A percentile compares a stretch with the other conserved stretches of the same genome.
Conservation (phyloP, 1,139 yeast species). For the Diutina mesorugosa region DNA sequence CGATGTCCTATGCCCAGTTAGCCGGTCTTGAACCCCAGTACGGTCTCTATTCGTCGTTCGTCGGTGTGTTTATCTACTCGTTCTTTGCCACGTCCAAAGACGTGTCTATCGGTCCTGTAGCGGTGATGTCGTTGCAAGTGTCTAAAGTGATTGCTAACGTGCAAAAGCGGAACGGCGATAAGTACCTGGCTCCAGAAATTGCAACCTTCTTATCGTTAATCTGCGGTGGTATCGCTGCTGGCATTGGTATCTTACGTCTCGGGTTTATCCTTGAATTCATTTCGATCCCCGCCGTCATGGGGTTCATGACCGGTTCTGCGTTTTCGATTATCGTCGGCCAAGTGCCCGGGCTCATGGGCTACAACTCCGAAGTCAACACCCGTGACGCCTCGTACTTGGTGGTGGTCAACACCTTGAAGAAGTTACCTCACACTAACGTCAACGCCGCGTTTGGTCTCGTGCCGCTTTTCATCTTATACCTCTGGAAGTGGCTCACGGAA, state of each 20-base stretch:
- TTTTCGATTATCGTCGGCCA: constrained; percentile 73
- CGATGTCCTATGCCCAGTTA: constrained; percentile 87
- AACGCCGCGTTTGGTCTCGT: constrained; percentile 89
- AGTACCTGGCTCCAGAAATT: constrained; percentile 47
- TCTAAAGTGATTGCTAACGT: constrained; percentile 66
- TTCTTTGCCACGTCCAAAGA: constrained; percentile 92
- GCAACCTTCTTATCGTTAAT: constrained; percentile 72
- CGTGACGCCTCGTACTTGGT: constrained; percentile 60
- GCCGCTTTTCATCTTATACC: constrained; percentile 53
- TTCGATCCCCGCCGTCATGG: constrained; percentile 86
- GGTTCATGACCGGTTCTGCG: constrained; percentile 94
- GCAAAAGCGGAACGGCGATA: constrained; percentile 24
- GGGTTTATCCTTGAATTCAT: constrained; percentile 86
- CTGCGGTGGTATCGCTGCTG: constrained; percentile 78
- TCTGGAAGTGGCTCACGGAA: constrained; percentile 55
- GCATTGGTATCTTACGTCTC: constrained; percentile 67
- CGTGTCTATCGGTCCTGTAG: constrained; percentile 94
- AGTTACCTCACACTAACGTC: constrained; percentile 49
- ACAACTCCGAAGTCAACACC: constrained; percentile 49
- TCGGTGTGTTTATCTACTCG: constrained; percentile 82
- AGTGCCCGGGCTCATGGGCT: constrained; percentile 81
- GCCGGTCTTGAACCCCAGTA: constrained; percentile 76
- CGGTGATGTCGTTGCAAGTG: constrained; percentile 86
- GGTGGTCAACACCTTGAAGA: constrained; percentile 58
- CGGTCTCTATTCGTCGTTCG: constrained; percentile 85